phyloP scores from a whole-genome alignment of 2,329 filamentous ascomycete genomes.

The Pseudonectria buxi region DNA sequence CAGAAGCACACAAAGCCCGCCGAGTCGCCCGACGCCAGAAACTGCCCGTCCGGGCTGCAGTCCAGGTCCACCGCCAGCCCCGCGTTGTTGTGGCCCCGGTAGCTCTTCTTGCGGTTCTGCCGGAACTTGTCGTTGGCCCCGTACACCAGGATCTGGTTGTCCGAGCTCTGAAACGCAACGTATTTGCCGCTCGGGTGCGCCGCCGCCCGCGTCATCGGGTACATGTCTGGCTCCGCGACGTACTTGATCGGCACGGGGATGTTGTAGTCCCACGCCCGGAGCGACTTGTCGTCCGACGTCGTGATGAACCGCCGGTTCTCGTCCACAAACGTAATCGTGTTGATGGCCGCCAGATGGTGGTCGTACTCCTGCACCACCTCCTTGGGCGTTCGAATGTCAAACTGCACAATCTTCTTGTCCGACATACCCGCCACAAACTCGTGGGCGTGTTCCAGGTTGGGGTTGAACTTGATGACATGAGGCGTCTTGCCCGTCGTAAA shows the following conservation, averaged over 20 bases:
- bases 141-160: constrained; percentile 97
- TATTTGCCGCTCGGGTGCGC: constrained; percentile 88
- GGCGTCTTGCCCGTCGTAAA: constrained; percentile 94
- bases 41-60: constrained; percentile 86
- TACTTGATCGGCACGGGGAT: constrained; percentile 98
- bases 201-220: constrained; percentile 80
- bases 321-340: constrained; percentile 95
- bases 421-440: constrained; percentile 97
- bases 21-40: constrained; percentile 79
- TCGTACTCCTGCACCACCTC: constrained; percentile 95
- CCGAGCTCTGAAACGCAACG: constrained; percentile 84
- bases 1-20: constrained; percentile 91
- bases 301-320: constrained; percentile 94
- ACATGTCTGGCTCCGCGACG: constrained; percentile 97
- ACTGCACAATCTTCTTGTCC: constrained; percentile 98
- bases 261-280: constrained; percentile 96
- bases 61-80: constrained; percentile 88
- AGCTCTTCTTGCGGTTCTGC: constrained; percentile 95
- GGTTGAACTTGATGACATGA: constrained; percentile 92
- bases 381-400: constrained; percentile 71
- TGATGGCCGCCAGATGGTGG: constrained; percentile 94
- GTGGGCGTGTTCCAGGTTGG: constrained; percentile 64
- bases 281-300: constrained; percentile 92
- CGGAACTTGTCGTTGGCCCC: constrained; percentile 91
- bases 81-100: constrained; percentile 91